phyloP scores from a whole-genome alignment of 2,329 filamentous ascomycete genomes.

The Lecanicillium sp. region DNA sequence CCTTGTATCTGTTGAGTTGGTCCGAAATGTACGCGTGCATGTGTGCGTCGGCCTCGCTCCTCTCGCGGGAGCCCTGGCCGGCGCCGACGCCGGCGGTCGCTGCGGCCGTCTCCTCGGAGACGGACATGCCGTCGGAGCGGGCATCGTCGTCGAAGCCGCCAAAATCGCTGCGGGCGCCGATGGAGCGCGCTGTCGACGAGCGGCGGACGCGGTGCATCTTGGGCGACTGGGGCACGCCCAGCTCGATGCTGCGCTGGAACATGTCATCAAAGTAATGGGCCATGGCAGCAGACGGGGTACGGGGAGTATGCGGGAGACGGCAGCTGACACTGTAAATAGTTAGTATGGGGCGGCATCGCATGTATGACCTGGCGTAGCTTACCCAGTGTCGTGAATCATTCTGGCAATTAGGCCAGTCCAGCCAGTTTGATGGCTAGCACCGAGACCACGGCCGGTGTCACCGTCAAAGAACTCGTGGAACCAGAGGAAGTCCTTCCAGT shows the following conservation, averaged over 20 bases:
- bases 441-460: slow-evolving; percentile 80
- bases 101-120: slow-evolving; percentile 28
- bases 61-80: slow-evolving; percentile 44
- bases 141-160: slow-evolving; percentile 25
- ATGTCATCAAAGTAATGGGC: slow-evolving; percentile 95
- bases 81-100: slow-evolving; percentile 28
- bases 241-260: slow-evolving; percentile 44
- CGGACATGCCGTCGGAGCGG: slow-evolving; percentile 28
- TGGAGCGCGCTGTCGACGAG: slow-evolving; percentile 76
- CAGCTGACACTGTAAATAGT: slow-evolving; percentile 64
- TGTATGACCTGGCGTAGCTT: slow-evolving; percentile 33
- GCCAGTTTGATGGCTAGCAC: slow-evolving; percentile 89
- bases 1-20: slow-evolving; percentile 65
- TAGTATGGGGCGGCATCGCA: slow-evolving; percentile 27
- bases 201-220: slow-evolving; percentile 57
- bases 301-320: slow-evolving; percentile 86
- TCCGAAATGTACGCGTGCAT: slow-evolving; percentile 77
- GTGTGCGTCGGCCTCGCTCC: slow-evolving; percentile 57
- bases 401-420: slow-evolving; percentile 95
- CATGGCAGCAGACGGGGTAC: slow-evolving; percentile 76
- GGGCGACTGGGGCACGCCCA: slow-evolving; percentile 31
- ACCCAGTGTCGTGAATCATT: slow-evolving; percentile 97
- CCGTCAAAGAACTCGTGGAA: slow-evolving; percentile 98
- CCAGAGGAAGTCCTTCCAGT: slow-evolving; percentile 83
- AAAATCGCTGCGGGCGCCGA: slow-evolving; percentile 79